phyloP scores from a whole-genome alignment of 164 flowering plant genomes.

The Paratinospora sagittata region DNA sequence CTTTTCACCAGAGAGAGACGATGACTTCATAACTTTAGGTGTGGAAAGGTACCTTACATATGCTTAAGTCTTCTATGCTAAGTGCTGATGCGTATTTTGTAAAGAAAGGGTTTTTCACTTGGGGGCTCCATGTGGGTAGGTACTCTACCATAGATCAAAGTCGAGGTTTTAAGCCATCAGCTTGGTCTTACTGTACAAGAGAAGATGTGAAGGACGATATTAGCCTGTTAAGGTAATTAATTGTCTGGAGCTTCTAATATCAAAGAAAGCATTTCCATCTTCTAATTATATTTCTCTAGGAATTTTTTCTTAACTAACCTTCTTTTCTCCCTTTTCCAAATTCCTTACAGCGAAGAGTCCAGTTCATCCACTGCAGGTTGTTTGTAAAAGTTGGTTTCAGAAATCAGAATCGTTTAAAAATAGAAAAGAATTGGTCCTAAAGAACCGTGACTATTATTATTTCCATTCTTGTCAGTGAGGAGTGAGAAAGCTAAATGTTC shows the following conservation, averaged over 20 bases:
- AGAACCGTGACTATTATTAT: not conserved
- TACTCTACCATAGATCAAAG: conserved; percentile 13
- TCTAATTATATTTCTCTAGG: not conserved
- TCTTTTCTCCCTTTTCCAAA: conserved; percentile 4
- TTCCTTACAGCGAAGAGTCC: conserved; percentile 62
- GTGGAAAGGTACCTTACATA: conserved; percentile 31
- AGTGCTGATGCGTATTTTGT: not conserved
- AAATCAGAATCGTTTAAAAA: not conserved
- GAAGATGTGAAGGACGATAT: conserved; percentile 40
- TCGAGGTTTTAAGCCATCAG: conserved; percentile 25
- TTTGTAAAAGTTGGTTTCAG: not conserved
- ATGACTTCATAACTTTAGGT: conserved; percentile 18
- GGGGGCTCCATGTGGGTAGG: conserved; percentile 23
- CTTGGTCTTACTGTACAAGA: conserved; percentile 25
- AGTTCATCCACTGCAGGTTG: conserved; percentile 71
- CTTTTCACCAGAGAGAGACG: conserved; percentile 21
- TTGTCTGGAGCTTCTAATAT: conserved; percentile 1
- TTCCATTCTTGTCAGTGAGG: conserved; percentile 36
- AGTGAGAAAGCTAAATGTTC: conserved; percentile 21
- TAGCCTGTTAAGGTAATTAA: conserved; percentile 49
- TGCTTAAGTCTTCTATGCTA: not conserved
- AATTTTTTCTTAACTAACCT: not conserved
- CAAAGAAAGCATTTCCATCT: not conserved
- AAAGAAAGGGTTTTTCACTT: conserved; percentile 4
- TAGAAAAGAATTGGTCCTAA: not conserved